phyloP scores from a whole-genome alignment of 805 yeast species.

The Pichia sporocuriosa region DNA sequence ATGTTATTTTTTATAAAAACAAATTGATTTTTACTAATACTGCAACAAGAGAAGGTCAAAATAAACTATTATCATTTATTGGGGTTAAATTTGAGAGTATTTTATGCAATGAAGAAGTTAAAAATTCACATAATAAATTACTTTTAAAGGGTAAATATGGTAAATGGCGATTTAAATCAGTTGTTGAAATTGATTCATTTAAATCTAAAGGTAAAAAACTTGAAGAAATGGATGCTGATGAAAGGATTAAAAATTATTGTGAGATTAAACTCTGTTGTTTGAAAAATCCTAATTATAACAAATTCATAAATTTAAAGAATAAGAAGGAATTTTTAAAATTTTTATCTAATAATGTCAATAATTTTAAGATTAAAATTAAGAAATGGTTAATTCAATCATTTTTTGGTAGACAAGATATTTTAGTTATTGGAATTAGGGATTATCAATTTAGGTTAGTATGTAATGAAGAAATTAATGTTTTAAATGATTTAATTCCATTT shows the following conservation, averaged over 20 bases:
- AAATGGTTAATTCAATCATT: conserved; percentile 14
- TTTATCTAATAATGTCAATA: background rate
- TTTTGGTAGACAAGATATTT: conserved; percentile 11
- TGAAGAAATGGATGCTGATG: background rate
- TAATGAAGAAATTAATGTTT: conserved; percentile 4
- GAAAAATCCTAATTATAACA: background rate
- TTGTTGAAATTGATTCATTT: conserved; percentile 13
- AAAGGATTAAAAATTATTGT: conserved; percentile 8
- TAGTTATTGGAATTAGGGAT: conserved; percentile 15
- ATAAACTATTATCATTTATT: conserved; percentile 10
- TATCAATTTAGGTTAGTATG: background rate
- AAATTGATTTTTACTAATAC: conserved; percentile 12
- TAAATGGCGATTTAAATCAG: conserved; percentile 9
- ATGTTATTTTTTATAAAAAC: conserved; percentile 8
- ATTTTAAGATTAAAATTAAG: conserved; percentile 1
- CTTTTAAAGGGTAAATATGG: conserved; percentile 11
- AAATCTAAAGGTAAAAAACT: background rate
- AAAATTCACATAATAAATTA: conserved; percentile 11
- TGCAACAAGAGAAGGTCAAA: conserved; percentile 7
- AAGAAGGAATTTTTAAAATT: conserved; percentile 3
- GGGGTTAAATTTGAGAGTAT: conserved; percentile 16
- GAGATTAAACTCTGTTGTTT: conserved; percentile 12
- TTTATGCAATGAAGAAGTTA: conserved; percentile 6
- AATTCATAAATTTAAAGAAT: background rate
- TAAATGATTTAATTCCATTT: conserved; percentile 11